Evolutionary conservation across 768 basidiomycete species (phyloP).

Genomic region (Podaxis sp.): DNA sequence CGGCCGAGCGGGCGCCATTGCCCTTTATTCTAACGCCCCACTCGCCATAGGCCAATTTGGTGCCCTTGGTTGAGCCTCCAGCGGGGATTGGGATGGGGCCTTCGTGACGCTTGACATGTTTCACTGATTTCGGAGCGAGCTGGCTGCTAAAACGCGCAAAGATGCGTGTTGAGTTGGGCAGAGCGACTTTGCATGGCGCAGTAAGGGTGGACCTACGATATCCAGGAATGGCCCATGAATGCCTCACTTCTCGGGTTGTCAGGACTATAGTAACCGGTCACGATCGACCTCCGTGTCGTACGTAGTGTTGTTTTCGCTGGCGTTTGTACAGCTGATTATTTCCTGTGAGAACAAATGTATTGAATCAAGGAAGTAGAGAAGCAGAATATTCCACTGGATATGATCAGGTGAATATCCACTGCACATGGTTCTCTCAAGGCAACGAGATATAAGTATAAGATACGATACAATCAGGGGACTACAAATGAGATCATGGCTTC

Average conservation of each 20-base stretch:
- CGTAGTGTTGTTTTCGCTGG: neutral
- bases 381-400: neutral
- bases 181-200: constrained; percentile 21
- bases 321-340: neutral
- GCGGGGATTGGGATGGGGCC: constrained; percentile 82
- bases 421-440: constrained; percentile 7
- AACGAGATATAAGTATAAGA: neutral
- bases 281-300: too few relatives aligned
- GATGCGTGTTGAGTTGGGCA: constrained; percentile 31
- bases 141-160: constrained; percentile 53
- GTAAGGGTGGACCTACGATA: constrained; percentile 24
- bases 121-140: constrained; percentile 81
- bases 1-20: constrained; percentile 76
- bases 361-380: constrained; percentile 5
- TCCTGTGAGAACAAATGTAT: neutral
- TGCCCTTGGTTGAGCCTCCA: constrained; percentile 92
- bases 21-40: constrained; percentile 91
- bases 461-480: neutral
- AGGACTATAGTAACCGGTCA: too few relatives aligned
- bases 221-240: too few relatives aligned
- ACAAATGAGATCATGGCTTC: neutral
- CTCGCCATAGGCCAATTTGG: constrained; percentile 87
- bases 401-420: constrained; percentile 8
- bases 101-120: constrained; percentile 88
- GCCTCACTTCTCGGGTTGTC: too few relatives aligned